Evolutionary conservation across 2,329 filamentous ascomycete genomes (phyloP).

Genomic region (Lecanicillium sp.): DNA sequence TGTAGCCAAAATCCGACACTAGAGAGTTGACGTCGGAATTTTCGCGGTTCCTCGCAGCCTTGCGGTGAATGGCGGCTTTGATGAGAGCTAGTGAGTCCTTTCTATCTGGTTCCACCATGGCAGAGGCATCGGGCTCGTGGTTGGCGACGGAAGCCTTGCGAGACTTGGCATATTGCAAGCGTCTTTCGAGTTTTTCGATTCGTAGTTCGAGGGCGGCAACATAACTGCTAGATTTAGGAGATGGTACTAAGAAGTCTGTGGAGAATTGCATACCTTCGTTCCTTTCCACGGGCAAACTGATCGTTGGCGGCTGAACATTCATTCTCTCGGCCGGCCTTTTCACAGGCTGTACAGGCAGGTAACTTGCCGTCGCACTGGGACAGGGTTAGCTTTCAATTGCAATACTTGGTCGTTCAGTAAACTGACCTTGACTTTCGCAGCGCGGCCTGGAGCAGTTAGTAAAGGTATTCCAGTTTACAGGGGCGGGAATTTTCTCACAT

Average conservation of each 20-base stretch:
- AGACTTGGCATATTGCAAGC: conserved; percentile 60
- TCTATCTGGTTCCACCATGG: conserved; percentile 39
- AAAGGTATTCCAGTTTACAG: not conserved
- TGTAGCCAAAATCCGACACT: conserved; percentile 86
- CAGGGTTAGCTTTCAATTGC: not conserved
- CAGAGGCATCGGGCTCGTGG: conserved; percentile 47
- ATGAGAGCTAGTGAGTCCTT: conserved; percentile 57
- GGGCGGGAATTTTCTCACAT: conserved; percentile 37
- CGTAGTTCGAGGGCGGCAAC: conserved; percentile 89
- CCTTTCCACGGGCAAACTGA: conserved; percentile 91
- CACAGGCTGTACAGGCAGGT: conserved; percentile 89
- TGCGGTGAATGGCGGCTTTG: conserved; percentile 54
- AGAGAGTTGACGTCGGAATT: conserved; percentile 84
- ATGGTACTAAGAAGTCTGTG: conserved; percentile 7
- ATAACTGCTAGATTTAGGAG: conserved; percentile 48
- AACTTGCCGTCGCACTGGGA: conserved; percentile 83
- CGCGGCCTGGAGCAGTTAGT: conserved; percentile 47
- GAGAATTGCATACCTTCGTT: conserved; percentile 55
- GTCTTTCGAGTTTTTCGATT: conserved; percentile 79
- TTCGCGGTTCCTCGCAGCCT: conserved; percentile 59
- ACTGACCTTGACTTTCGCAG: conserved; percentile 79
- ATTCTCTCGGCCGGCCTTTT: conserved; percentile 75
- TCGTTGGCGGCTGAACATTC: conserved; percentile 94
- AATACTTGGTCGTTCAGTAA: not conserved
- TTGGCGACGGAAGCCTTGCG: conserved; percentile 63